Evolutionary conservation across 2,329 filamentous ascomycete species (phyloP).

Genomic region (Botrytis aclada): DNA sequence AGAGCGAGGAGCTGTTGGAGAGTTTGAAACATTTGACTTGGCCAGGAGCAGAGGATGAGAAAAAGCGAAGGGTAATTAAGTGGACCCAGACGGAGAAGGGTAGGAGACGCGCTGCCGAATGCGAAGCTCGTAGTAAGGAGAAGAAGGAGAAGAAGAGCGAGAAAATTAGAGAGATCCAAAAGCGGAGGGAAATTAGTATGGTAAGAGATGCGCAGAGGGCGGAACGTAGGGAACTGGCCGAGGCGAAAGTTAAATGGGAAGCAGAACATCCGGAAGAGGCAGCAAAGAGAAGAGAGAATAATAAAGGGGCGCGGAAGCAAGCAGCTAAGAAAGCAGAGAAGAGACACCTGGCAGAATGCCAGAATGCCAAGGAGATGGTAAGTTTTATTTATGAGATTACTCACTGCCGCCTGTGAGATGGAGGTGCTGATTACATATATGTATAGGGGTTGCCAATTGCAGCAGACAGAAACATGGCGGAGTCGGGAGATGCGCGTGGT

Average conservation of each 20-base stretch:
- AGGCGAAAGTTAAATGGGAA: not conserved
- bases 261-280: not conserved
- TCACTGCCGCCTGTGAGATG: not conserved
- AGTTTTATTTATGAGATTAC: not conserved
- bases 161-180: not conserved
- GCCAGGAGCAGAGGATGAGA: constrained; percentile 3
- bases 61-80: not conserved
- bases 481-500: not conserved
- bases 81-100: not conserved
- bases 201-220: not conserved
- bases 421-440: not conserved
- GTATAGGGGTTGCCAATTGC: not conserved
- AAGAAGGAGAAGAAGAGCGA: not conserved
- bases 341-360: not conserved
- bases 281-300: not conserved
- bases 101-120: not conserved
- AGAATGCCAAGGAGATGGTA: not conserved
- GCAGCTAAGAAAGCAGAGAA: not conserved
- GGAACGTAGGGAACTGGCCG: not conserved
- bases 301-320: not conserved
- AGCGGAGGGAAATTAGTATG: not conserved
- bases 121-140: not conserved
- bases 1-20: not conserved
- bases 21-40: not conserved
- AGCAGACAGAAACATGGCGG: not conserved